These are phyloP conservation scores for Pyrus hybrid DNA, from an alignment of 331 rosid species.

Conservation along the genomic window DNA sequence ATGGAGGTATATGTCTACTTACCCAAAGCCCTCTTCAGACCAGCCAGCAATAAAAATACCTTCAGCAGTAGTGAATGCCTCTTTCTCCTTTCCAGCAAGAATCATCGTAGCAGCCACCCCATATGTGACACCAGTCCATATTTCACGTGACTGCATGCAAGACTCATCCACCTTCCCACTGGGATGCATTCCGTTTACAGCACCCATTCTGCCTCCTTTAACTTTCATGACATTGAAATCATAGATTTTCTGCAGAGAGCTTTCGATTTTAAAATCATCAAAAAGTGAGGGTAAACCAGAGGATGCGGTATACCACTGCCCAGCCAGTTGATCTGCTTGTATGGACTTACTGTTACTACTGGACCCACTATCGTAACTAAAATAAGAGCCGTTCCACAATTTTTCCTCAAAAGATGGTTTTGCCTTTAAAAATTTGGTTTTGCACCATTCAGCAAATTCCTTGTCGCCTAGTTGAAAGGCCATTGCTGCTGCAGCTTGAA, in stretches of 20 bases:
- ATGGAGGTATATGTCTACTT: slow-evolving; percentile 13
- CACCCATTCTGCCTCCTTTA: slow-evolving; percentile 96
- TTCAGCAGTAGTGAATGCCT: slow-evolving; percentile 84
- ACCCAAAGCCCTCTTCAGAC: slow-evolving; percentile 99
- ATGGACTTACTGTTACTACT: slow-evolving; percentile 90
- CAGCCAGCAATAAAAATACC: slow-evolving; percentile 92
- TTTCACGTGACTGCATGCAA: slow-evolving; percentile 98
- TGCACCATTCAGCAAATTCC: slow-evolving; percentile 88
- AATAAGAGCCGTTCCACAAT: slow-evolving; percentile 94
- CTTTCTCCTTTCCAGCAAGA: slow-evolving; percentile 91
- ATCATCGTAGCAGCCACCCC: slow-evolving; percentile 94
- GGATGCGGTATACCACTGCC: slow-evolving; percentile 99
- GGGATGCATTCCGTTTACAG: slow-evolving; percentile 98
- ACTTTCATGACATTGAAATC: slow-evolving; percentile 95
- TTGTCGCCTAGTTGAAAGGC: slow-evolving; percentile 77
- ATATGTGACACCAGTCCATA: slow-evolving; percentile 97
- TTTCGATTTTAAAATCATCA: slow-evolving; percentile 65
- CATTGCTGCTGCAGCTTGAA: slow-evolving; percentile 99
- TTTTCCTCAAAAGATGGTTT: slow-evolving; percentile 74
- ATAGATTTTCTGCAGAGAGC: slow-evolving; percentile 70
- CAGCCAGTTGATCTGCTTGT: slow-evolving; percentile 96
- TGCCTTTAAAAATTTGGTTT: slow-evolving; percentile 77
- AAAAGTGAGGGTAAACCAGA: slow-evolving; percentile 85
- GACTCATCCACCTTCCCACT: slow-evolving; percentile 92
- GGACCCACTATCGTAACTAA: slow-evolving; percentile 92